These are phyloP conservation scores for Pterula multifida DNA, from an alignment of 1,284 basidiomycete genomes.

Conservation along the genomic window DNA sequence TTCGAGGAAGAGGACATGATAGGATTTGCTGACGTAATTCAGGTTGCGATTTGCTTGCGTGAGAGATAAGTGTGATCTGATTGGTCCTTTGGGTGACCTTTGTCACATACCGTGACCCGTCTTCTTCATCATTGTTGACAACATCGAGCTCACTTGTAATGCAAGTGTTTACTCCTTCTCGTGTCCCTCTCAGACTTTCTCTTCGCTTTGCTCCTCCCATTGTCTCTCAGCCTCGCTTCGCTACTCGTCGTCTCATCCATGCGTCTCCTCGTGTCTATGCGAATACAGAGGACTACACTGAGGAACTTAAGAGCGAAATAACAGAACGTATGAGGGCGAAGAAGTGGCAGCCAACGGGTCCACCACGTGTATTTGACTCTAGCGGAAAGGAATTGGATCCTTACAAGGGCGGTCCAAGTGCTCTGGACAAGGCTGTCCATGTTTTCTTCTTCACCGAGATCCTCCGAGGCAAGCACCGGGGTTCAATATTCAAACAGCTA, in stretches of 20 bases:
- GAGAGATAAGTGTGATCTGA: constrained; percentile 3
- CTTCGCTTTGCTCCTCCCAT: neutral
- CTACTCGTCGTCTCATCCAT: neutral
- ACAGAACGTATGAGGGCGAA: constrained; percentile 12
- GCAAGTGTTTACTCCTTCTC: neutral
- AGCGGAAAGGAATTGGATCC: constrained; percentile 44
- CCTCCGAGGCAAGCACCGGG: constrained; percentile 61
- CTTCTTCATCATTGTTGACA: neutral
- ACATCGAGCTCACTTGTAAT: neutral
- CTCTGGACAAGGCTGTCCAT: constrained; percentile 92
- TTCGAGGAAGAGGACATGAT: constrained; percentile 26
- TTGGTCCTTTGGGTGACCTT: neutral
- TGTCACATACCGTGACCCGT: neutral
- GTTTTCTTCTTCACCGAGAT: constrained; percentile 99
- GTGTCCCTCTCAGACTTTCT: neutral
- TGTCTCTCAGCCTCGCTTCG: neutral
- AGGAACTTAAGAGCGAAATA: constrained; percentile 26
- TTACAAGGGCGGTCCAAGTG: constrained; percentile 73
- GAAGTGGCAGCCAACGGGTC: neutral
- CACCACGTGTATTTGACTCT: constrained; percentile 22
- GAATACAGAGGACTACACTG: constrained; percentile 13
- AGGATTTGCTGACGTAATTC: constrained; percentile 28
- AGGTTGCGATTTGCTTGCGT: constrained; percentile 12
- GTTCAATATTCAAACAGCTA: constrained; percentile 1
- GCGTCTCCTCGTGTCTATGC: neutral